A percentile compares a stretch with the other conserved stretches of the same genome.
These are phyloP conservation scores for Marchantia polymorpha DNA, from an alignment of 225 moss, liverwort and hornwort genomes.

Conservation along the genomic window DNA sequence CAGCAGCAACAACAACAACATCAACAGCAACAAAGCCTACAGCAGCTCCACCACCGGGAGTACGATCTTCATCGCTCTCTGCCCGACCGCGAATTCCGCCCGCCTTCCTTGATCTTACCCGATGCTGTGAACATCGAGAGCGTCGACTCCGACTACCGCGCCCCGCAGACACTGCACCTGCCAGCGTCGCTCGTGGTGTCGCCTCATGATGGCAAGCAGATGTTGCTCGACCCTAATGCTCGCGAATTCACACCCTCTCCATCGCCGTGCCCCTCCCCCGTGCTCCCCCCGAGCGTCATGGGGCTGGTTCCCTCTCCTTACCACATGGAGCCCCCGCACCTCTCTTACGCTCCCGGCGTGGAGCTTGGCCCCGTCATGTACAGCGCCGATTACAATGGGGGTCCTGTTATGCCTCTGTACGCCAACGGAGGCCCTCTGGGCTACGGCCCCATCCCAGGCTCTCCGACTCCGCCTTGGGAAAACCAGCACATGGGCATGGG, in stretches of 20 bases:
- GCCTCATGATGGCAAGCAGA: constrained; percentile 56
- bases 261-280: constrained; percentile 75
- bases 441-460: constrained; percentile 47
- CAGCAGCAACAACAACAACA: background rate
- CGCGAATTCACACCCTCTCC: constrained; percentile 84
- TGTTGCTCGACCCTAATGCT: constrained; percentile 81
- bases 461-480: constrained; percentile 46
- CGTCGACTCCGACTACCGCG: constrained; percentile 43
- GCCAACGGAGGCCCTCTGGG: constrained; percentile 50
- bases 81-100: constrained; percentile 35
- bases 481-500: constrained; percentile 29
- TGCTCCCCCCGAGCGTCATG: constrained; percentile 34
- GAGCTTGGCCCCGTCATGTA: constrained; percentile 57
- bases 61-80: constrained; percentile 10
- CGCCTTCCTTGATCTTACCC: constrained; percentile 67
- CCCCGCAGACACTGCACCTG: constrained; percentile 31
- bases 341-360: constrained; percentile 44
- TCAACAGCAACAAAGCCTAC: background rate
- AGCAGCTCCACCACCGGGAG: constrained; percentile 20
- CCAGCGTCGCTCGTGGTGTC: constrained; percentile 58
- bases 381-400: constrained; percentile 41
- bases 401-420: constrained; percentile 51
- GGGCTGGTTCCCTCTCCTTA: constrained; percentile 56
- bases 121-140: constrained; percentile 57
- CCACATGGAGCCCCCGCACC: constrained; percentile 52